phyloP scores from a whole-genome alignment of 352 stramenopile species.

The Phytophthora constricta region DNA sequence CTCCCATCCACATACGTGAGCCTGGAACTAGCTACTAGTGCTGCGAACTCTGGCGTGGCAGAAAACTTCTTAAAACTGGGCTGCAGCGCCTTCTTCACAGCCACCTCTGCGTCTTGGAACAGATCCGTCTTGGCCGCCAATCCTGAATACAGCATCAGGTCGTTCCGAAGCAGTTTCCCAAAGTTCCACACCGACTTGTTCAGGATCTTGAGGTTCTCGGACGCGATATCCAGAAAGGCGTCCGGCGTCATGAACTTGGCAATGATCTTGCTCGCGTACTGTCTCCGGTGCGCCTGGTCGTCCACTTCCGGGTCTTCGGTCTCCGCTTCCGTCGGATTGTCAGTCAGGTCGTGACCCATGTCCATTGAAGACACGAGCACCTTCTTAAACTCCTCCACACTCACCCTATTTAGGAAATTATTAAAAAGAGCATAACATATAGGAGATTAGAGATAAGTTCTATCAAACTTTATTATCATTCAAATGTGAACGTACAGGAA shows the following conservation, averaged over 20 bases:
- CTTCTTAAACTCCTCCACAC: constrained; percentile 90
- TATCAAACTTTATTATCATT: not conserved
- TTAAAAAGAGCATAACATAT: too few relatives aligned
- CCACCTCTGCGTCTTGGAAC: constrained; percentile 78
- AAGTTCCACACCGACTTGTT: constrained; percentile 87
- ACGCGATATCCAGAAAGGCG: constrained; percentile 83
- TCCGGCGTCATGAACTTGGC: constrained; percentile 87
- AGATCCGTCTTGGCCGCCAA: constrained; percentile 78
- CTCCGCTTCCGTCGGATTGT: constrained; percentile 8
- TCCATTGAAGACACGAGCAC: constrained; percentile 35
- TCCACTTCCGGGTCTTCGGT: constrained; percentile 29
- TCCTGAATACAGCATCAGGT: constrained; percentile 78
- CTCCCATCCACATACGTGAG: constrained; percentile 50
- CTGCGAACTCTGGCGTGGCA: constrained; percentile 57
- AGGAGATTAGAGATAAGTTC: constrained; percentile 3
- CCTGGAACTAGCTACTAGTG: constrained; percentile 60
- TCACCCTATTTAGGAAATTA: constrained; percentile 49
- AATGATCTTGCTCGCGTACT: constrained; percentile 89
- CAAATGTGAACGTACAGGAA: constrained; percentile 61
- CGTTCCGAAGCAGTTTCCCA: constrained; percentile 72
- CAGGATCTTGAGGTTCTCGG: constrained; percentile 74
- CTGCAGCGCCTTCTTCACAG: constrained; percentile 73
- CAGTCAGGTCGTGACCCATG: too few relatives aligned
- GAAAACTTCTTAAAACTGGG: constrained; percentile 75
- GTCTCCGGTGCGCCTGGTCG: constrained; percentile 45